phyloP scores from a whole-genome alignment of 2,329 filamentous ascomycete species.

The Lecanoromycetidae sp. region DNA sequence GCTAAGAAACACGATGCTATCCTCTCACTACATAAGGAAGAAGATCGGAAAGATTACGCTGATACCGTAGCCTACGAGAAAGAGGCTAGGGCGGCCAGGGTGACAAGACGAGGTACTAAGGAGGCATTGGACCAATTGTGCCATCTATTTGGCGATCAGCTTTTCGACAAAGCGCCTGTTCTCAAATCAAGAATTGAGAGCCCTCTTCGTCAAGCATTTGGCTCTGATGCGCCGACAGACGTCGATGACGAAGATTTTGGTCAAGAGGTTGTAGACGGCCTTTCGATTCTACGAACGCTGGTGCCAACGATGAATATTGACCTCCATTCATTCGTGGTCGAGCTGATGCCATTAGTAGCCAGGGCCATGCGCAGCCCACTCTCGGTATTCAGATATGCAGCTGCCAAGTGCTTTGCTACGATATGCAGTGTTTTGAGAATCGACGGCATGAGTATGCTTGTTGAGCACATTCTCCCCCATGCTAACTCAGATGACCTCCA shows the following conservation, averaged over 20 bases:
- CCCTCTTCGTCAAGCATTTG: conserved; percentile 64
- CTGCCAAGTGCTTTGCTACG: conserved; percentile 92
- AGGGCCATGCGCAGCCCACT: conserved; percentile 78
- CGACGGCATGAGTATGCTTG: conserved; percentile 88
- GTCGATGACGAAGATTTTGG: conserved; percentile 69
- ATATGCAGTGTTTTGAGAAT: conserved; percentile 94
- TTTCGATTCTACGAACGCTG: conserved; percentile 84
- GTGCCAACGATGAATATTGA: conserved; percentile 73
- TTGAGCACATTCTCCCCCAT: conserved; percentile 81
- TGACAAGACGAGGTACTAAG: conserved; percentile 86
- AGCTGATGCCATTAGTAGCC: conserved; percentile 72
- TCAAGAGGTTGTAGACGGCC: conserved; percentile 83
- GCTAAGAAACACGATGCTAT: conserved; percentile 67
- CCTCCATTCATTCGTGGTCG: conserved; percentile 68
- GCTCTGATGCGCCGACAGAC: conserved; percentile 56
- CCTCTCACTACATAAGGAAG: conserved; percentile 89
- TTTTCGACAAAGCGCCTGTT: conserved; percentile 77
- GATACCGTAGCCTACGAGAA: conserved; percentile 82
- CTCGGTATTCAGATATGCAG: conserved; percentile 90
- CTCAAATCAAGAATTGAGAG: conserved; percentile 69
- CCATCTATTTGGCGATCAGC: conserved; percentile 59
- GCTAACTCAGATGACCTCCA: conserved; percentile 86
- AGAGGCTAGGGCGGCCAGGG: conserved; percentile 77
- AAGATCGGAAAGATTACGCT: conserved; percentile 83
- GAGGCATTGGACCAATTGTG: conserved; percentile 85